Base-by-base conservation (phyloP, 2,329 filamentous ascomycete genomes). In the Aurifilum marmelostoma region DNA sequence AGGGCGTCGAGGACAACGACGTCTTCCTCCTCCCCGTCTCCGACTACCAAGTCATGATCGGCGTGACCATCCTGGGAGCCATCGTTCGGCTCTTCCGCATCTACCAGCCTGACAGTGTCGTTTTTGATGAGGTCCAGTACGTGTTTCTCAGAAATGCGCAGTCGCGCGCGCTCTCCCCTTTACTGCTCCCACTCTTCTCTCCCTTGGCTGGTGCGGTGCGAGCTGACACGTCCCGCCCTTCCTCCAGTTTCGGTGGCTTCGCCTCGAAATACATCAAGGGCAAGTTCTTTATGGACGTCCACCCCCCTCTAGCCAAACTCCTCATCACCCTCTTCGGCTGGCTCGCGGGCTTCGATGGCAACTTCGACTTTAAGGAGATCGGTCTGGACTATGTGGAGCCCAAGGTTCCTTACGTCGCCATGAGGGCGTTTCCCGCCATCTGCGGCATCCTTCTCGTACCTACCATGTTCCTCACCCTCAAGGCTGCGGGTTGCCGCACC, bases 271-370 rank as follows among this genome's bases (percentile, higher is more conserved):
- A 99, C 81, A 98, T 99, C 87, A 98, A 99, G 85, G 96, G 96
- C 77, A 91, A 87, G 79, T 99, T 99, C 87, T 99, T 99, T 81
- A 99, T 99, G 96, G 96, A 99, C 79, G 96, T 99, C n/a, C 96
- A 99, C 79, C 96, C 96, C 41, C 96, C 96, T 60, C 87, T 99
- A 71, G 96, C 96, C 73, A 99, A 99, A 85, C 89, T 99, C 78
- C 89, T 99, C 74, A 95, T 99, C 76, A 97, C 96, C 65, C 88
- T 99, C 71, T 94, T 94, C 72, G 96, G 95, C 75, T 99, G 92
- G 90, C 82, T 97, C 72, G 96, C 94, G 75, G 96, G 96, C 66
- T 99, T 98, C 80, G 88, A 97, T 77, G 96, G 96, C 73, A 87
- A 93, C 72, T 99, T 99, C 79, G 96, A 98, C 80, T 99, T 99